phyloP scores from a whole-genome alignment of 2,329 filamentous ascomycete species.

The Aspergillus sp. region DNA sequence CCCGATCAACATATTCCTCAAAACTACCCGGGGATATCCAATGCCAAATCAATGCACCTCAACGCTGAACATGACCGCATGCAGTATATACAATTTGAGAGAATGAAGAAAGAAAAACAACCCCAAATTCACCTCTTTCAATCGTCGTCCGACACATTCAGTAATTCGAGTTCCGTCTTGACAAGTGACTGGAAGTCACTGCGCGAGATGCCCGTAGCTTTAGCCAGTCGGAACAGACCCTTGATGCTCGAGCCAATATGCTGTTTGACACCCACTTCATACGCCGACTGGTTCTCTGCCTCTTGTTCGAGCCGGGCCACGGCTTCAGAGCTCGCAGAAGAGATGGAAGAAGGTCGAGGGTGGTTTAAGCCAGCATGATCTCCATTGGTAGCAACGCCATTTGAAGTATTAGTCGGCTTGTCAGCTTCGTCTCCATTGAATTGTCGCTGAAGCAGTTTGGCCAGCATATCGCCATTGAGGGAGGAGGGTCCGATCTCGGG shows the following conservation, averaged over 20 bases:
- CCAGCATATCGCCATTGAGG: slow-evolving; percentile 55
- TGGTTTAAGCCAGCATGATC: slow-evolving; percentile 39
- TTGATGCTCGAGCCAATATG: slow-evolving; percentile 66
- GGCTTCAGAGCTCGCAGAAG: slow-evolving; percentile 48
- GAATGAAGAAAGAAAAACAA: not conserved
- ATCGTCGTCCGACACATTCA: slow-evolving; percentile 56
- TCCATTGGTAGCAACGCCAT: slow-evolving; percentile 22
- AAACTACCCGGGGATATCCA: slow-evolving; percentile 16
- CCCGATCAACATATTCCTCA: not conserved
- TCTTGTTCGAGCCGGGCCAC: slow-evolving; percentile 58
- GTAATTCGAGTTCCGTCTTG: slow-evolving; percentile 59
- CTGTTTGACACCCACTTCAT: slow-evolving; percentile 62
- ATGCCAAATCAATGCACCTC: slow-evolving; percentile 16
- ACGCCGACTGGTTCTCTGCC: slow-evolving; percentile 54
- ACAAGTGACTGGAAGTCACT: slow-evolving; percentile 62
- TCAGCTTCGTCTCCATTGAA: slow-evolving; percentile 28
- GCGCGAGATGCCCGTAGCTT: slow-evolving; percentile 58
- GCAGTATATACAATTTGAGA: slow-evolving; percentile 24
- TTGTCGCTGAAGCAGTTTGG: slow-evolving; percentile 43
- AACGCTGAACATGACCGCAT: slow-evolving; percentile 19
- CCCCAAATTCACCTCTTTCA: slow-evolving; percentile 8
- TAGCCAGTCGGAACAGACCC: slow-evolving; percentile 63
- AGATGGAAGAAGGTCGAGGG: slow-evolving; percentile 46
- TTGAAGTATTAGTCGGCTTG: slow-evolving; percentile 21
- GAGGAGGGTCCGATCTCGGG: slow-evolving; percentile 53